Percentiles rank a stretch among this genome's conserved stretches.
Conservation (phyloP, 768 basidiomycete genomes). For the Phanerochaete carnosa region DNA sequence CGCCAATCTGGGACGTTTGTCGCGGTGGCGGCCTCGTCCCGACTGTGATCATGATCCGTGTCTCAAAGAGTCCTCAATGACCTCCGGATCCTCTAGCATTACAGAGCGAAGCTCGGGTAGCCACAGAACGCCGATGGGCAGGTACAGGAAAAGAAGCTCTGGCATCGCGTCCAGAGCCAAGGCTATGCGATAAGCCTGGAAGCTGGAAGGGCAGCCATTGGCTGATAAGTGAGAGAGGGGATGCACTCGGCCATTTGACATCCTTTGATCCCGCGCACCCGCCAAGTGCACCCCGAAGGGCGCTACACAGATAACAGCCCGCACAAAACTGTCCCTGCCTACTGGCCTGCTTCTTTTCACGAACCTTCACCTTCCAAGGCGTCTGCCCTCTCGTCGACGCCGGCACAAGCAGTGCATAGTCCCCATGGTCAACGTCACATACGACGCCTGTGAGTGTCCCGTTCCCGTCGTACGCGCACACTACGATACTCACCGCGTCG, state of each 20-base stretch:
- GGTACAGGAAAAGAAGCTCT: too few species aligned
- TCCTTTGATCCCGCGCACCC: not conserved
- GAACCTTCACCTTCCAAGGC: constrained; percentile 7
- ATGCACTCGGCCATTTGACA: constrained; percentile 5
- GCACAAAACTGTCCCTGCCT: not conserved
- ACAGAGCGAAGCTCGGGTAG: too few species aligned
- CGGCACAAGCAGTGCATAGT: not conserved
- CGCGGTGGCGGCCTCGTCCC: too few species aligned
- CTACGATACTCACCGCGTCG: constrained; percentile 3
- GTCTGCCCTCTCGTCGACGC: not conserved
- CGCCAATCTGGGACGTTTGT: too few species aligned
- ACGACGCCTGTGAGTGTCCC: constrained; percentile 33
- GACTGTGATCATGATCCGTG: too few species aligned
- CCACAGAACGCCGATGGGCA: too few species aligned
- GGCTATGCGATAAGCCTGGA: not conserved
- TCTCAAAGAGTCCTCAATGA: too few species aligned
- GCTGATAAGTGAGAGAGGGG: constrained; percentile 5
- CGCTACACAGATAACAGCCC: constrained; percentile 6
- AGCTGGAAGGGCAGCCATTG: constrained; percentile 3
- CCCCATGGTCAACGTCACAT: constrained; percentile 37
- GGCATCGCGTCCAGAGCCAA: not conserved
- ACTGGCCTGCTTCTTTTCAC: constrained; percentile 7
- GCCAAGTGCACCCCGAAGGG: constrained; percentile 3
- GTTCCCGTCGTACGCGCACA: not conserved
- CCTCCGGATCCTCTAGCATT: too few species aligned